Evolutionary conservation across 805 yeast genomes (phyloP), one percentile per base, ranked within the genome.

Genomic region (Candida golubevii): DNA sequence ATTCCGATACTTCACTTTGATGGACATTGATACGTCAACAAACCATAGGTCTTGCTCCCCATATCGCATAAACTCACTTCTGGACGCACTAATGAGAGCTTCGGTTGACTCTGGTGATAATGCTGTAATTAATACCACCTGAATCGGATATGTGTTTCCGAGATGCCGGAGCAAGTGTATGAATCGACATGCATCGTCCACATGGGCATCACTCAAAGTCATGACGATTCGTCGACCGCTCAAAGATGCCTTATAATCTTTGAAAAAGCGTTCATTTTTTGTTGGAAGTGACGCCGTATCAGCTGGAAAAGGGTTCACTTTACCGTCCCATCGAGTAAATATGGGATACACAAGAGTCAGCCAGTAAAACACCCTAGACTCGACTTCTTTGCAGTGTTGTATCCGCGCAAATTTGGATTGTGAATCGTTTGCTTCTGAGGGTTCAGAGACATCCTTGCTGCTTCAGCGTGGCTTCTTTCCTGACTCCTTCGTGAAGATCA

Each of bases 221-320:
- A 72, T 50, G 4, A 67, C 73, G 35, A 70, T 60, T n/a, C 76
- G 76, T 45, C 51, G 56, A 1, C 72, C 72, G 42, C 60, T 65
- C 14, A 63, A 40, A 5, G 58, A 48, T 7, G 51, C 40, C 43
- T 54, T 57, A 31, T 58, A 49, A 14, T 54, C 52, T 23, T 48
- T 45, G 44, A 65, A 42, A 36, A 57, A 62, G 37, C 70, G 63
- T 4, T 55, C 44, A 18, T 32, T 31, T 8, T 14, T 39, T 3
- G 15, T 39, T 7, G 39, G 40, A 7, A 14, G 15, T 15, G 39
- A 8, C 14, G 38, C 35, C 4, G 38, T 26, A 6, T 31, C 33
- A 6, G 49, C 49, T 1, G 55, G 55, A 28, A 47, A 51, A 10
- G 15, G 35, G 8, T 35, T 15, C 15, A 36, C 28, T 6, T 35